Evolutionary conservation across 2,329 filamentous ascomycete genomes (phyloP).

Genomic region (Colletotrichum ledebouriae): DNA sequence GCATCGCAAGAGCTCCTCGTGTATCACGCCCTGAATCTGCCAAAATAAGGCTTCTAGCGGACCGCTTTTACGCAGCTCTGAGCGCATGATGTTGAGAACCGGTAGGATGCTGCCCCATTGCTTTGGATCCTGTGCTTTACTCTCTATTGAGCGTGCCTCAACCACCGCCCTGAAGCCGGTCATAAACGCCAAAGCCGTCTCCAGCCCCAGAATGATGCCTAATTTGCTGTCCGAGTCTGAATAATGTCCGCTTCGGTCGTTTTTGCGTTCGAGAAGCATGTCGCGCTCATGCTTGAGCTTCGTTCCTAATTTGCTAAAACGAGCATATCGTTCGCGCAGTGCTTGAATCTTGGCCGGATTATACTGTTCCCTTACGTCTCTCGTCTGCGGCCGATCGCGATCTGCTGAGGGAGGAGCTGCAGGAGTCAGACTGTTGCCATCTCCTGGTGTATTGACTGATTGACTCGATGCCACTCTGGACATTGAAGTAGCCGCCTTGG

Average conservation of each 20-base stretch:
- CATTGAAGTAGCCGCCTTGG: constrained; percentile 64
- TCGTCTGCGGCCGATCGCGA: constrained; percentile 51
- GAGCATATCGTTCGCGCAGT: constrained; percentile 53
- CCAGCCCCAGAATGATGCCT: constrained; percentile 60
- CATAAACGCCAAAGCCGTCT: constrained; percentile 67
- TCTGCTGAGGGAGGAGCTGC: constrained; percentile 51
- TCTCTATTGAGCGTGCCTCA: constrained; percentile 58
- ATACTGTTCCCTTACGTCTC: constrained; percentile 42
- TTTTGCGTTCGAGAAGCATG: constrained; percentile 48
- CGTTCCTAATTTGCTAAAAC: constrained; percentile 59
- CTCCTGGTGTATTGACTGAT: constrained; percentile 66
- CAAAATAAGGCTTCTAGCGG: constrained; percentile 57
- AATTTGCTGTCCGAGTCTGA: constrained; percentile 55
- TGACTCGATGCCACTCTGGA: constrained; percentile 67
- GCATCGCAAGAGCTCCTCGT: constrained; percentile 61
- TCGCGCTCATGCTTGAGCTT: constrained; percentile 70
- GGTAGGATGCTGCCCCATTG: constrained; percentile 62
- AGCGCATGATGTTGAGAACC: constrained; percentile 57
- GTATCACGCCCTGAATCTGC: constrained; percentile 59
- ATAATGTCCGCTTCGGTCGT: constrained; percentile 33
- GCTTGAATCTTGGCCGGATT: constrained; percentile 48
- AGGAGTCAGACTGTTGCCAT: constrained; percentile 57
- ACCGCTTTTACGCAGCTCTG: constrained; percentile 52
- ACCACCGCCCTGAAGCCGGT: constrained; percentile 65
- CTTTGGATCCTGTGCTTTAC: constrained; percentile 56